These are phyloP conservation scores for Bimuria novae-zelandiae DNA, from an alignment of 2,329 filamentous ascomycete genomes.

Conservation along the genomic window DNA sequence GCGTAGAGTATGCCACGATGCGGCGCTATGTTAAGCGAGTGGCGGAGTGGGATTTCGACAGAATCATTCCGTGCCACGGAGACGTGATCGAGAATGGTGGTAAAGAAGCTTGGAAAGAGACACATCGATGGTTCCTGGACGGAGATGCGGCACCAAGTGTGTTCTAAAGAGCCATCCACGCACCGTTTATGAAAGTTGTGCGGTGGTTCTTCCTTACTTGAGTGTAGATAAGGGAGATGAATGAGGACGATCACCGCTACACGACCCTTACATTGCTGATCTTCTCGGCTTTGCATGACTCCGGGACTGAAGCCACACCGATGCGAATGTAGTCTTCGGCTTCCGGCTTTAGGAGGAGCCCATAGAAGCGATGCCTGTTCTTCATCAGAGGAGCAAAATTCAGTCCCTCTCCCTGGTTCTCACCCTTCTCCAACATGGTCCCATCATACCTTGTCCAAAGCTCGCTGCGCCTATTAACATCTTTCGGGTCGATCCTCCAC, in stretches of 20 bases:
- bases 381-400: no score
- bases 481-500: no score
- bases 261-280: no score
- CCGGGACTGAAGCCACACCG: no score
- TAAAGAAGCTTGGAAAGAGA: conserved; percentile 11
- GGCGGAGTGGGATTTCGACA: conserved; percentile 19
- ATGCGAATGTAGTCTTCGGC: no score
- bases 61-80: conserved; percentile 21
- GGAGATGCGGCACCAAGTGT: neutral
- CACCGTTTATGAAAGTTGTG: conserved; percentile 13
- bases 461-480: no score
- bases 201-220: conserved; percentile 19
- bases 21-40: conserved; percentile 19
- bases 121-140: conserved; percentile 19
- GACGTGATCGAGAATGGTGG: conserved; percentile 15
- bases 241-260: neutral
- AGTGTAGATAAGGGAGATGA: neutral
- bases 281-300: no score
- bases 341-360: no score
- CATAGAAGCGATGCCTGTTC: no score
- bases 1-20: conserved; percentile 17
- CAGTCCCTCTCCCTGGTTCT: no score
- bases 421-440: no score
- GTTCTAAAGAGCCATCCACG: neutral
- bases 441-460: no score